Base-by-base conservation (phyloP, 2,329 filamentous ascomycete species). In the Colletotrichum tanaceti region DNA sequence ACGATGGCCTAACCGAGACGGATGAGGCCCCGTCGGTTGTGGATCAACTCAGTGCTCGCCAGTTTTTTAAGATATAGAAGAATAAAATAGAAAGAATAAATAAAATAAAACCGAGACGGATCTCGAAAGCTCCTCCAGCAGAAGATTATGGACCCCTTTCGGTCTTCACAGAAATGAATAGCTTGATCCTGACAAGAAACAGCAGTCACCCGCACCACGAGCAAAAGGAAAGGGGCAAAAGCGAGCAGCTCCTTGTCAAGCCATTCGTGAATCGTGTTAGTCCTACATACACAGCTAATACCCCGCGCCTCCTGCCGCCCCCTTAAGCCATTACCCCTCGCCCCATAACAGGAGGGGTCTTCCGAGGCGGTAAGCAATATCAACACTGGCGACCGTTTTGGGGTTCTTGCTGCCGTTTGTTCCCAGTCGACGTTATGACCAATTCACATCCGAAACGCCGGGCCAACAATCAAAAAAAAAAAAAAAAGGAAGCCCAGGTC, bases 391-490 rank as follows among this genome's bases (percentile, higher is more conserved):
- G 46, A 50, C 7, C 14, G n/a, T 16, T 49, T 22, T 5, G 13
- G 5, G 1, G 14, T 10, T 28, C 35, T 22, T 28, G 18, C 66
- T 57, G 38, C 38, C 55, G 53, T 43, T 43, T 39, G 28, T 39
- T 63, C 20, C 35, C 43, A 44, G 49, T 52, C 35, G 16, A 50
- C 44, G 38, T n/a, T 28, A 10, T 22, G 41, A 46, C 53, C 14
- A 47, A 20, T 41, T 22, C 10, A 5, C 43, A 28, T 32, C 66
- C 50, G 32, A n/a, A 69, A 69, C 66, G 66, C 66, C 66, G 52
- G 63, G 66, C 66, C 62, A 61, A 66, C 38, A 9, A 47, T 3
- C 22, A n/a, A 46, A n/a, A 22, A 13, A 35, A 20, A 44, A 10
- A 14, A 18, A 28, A 9, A 11, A 4, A 10, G 5, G 7, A 35